Percentiles rank a stretch among this genome's conserved stretches.
Evolutionary conservation across 192 early-diverging fungal species (phyloP).

Genomic region (Umbelopsis isabellina): DNA sequence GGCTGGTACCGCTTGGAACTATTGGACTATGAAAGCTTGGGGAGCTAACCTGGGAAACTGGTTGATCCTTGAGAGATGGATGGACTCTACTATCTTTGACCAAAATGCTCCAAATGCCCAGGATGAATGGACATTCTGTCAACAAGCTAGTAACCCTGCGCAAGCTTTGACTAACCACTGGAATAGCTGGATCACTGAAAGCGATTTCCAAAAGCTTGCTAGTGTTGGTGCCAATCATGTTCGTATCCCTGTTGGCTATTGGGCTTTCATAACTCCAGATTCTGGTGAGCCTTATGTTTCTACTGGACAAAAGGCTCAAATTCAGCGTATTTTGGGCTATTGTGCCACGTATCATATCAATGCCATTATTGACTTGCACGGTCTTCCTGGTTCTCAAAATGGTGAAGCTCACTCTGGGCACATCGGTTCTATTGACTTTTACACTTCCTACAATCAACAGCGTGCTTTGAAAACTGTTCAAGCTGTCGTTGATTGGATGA

Average conservation of each 20-base stretch:
- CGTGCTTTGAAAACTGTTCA: constrained; percentile 30
- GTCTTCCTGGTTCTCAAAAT: constrained; percentile 62
- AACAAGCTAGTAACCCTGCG: constrained; percentile 44
- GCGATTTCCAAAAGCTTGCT: constrained; percentile 52
- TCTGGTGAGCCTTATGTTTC: constrained; percentile 61
- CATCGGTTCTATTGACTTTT: constrained; percentile 41
- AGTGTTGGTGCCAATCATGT: constrained; percentile 53
- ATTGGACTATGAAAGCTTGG: constrained; percentile 42
- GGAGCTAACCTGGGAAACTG: constrained; percentile 65
- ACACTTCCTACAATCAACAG: constrained; percentile 25
- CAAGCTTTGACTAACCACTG: constrained; percentile 48
- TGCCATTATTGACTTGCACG: constrained; percentile 62
- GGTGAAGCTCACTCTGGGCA: constrained; percentile 61
- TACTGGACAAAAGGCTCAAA: constrained; percentile 49
- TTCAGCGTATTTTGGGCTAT: constrained; percentile 38
- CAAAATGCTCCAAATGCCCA: constrained; percentile 38
- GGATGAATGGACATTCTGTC: constrained; percentile 63
- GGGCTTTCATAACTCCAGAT: constrained; percentile 59
- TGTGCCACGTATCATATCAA: constrained; percentile 44
- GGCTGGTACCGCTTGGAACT: constrained; percentile 32
- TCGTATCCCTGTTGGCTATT: constrained; percentile 64
- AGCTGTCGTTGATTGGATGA: constrained; percentile 48
- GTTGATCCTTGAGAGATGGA: constrained; percentile 64
- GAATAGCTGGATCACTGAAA: constrained; percentile 60
- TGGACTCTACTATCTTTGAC: constrained; percentile 52